These are phyloP conservation scores for Kazachstania sp. DNA, from an alignment of 1,139 yeast genomes.

Conservation along the genomic window DNA sequence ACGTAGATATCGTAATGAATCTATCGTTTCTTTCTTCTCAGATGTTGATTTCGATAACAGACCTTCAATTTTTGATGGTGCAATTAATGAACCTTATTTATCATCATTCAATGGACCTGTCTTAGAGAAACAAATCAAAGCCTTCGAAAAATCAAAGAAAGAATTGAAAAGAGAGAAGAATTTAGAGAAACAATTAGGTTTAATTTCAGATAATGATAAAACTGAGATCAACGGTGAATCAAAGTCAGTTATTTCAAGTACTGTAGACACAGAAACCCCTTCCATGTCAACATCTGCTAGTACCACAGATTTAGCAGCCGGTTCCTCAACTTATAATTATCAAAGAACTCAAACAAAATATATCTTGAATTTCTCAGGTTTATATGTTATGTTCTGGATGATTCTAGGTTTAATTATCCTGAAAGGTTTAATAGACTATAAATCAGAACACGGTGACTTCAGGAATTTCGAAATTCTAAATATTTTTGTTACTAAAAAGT, in stretches of 20 bases:
- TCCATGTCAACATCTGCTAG: background rate
- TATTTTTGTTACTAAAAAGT: conserved; percentile 43
- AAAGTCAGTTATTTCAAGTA: background rate
- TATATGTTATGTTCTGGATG: conserved; percentile 12
- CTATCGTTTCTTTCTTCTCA: conserved; percentile 11
- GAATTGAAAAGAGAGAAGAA: conserved; percentile 1
- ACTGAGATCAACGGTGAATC: background rate
- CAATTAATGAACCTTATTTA: conserved; percentile 10
- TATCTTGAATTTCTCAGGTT: conserved; percentile 10
- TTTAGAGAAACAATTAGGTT: background rate
- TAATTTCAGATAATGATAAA: background rate
- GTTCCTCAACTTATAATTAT: background rate
- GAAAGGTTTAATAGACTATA: conserved; percentile 9
- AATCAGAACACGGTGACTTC: conserved; percentile 7
- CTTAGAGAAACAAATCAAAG: conserved; percentile 11
- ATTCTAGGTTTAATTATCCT: conserved; percentile 8
- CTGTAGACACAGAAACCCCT: background rate
- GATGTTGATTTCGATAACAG: conserved; percentile 16
- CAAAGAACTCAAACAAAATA: background rate
- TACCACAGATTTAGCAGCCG: background rate
- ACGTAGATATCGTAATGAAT: conserved; percentile 9
- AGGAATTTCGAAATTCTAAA: conserved; percentile 31
- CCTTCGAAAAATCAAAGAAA: conserved; percentile 8
- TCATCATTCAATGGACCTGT: conserved; percentile 11
- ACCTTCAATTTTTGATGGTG: conserved; percentile 11